Percentiles rank a stretch among this genome's conserved stretches.
These are phyloP conservation scores for Heliocybe sulcata DNA, from an alignment of 1,284 basidiomycete genomes.

Conservation along the genomic window DNA sequence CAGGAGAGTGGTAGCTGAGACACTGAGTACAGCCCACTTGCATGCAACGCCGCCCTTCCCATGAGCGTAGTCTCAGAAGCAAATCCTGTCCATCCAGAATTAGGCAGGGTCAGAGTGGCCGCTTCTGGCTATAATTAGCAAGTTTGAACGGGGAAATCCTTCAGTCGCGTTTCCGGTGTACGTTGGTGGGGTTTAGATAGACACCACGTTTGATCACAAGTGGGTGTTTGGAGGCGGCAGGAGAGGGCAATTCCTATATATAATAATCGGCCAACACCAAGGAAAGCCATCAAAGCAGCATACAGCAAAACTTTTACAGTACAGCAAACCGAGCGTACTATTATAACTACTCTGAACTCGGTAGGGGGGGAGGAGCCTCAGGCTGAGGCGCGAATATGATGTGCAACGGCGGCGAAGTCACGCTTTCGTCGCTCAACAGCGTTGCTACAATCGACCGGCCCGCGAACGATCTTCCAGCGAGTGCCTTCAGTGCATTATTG, in stretches of 20 bases:
- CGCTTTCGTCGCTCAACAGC: conserved; percentile 70
- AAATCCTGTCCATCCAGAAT: no score
- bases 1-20: not conserved
- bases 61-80: no score
- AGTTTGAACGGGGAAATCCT: no score
- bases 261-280: not conserved
- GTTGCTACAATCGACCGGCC: conserved; percentile 87
- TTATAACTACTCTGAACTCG: conserved; percentile 26
- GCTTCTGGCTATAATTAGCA: no score
- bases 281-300: not conserved
- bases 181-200: no score
- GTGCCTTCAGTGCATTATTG: conserved; percentile 65
- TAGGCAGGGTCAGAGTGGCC: no score
- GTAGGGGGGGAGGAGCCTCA: conserved; percentile 72
- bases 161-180: no score
- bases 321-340: not conserved
- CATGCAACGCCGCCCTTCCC: no score
- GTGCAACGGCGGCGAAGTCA: conserved; percentile 71
- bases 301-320: not conserved
- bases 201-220: no score
- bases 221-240: no score
- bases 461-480: conserved; percentile 89
- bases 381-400: conserved; percentile 77
- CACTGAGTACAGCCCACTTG: no score
- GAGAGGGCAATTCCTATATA: no score